phyloP scores from a whole-genome alignment of 139 green algal genomes.

The Medakamo hakoo region DNA sequence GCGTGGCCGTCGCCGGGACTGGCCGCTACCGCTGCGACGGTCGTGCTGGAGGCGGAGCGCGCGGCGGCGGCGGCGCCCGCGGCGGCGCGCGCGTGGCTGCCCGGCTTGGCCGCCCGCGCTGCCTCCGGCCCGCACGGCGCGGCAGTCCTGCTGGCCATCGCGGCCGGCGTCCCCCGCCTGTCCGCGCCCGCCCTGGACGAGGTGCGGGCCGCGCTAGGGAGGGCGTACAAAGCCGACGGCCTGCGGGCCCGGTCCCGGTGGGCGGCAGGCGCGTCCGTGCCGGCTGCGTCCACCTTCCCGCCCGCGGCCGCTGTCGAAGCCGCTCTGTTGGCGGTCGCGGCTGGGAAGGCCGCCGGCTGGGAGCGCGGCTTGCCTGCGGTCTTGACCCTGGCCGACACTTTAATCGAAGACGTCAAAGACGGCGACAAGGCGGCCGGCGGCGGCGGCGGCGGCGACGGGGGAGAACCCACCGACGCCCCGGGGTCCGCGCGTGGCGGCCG shows the following conservation, averaged over 20 bases:
- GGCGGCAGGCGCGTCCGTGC: slow-evolving; percentile 1
- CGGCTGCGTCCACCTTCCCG: not conserved
- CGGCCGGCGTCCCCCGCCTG: not conserved
- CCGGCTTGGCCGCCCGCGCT: not conserved
- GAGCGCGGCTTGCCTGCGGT: slow-evolving; percentile 5
- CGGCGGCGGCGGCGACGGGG: too few relatives aligned
- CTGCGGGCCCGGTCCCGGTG: not conserved
- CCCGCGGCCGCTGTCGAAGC: slow-evolving; percentile 2
- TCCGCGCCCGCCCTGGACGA: not conserved
- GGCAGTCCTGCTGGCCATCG: not conserved
- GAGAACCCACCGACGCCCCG: too few relatives aligned
- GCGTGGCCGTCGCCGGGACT: not conserved
- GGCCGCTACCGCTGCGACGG: not conserved
- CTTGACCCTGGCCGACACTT: slow-evolving; percentile 1
- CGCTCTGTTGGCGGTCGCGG: slow-evolving; percentile 5
- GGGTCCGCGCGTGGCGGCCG: not conserved
- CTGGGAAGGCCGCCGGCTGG: slow-evolving; percentile 2
- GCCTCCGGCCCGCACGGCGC: too few relatives aligned
- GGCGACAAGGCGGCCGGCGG: not conserved
- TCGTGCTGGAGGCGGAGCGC: not conserved
- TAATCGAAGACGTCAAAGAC: slow-evolving; percentile 5
- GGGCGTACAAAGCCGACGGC: slow-evolving; percentile 1
- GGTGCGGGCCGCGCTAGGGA: not conserved
- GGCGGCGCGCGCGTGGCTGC: not conserved
- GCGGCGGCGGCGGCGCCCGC: too few relatives aligned